These are phyloP conservation scores for Penicillium alfredii DNA, from an alignment of 495 filamentous ascomycete species.

Conservation along the genomic window DNA sequence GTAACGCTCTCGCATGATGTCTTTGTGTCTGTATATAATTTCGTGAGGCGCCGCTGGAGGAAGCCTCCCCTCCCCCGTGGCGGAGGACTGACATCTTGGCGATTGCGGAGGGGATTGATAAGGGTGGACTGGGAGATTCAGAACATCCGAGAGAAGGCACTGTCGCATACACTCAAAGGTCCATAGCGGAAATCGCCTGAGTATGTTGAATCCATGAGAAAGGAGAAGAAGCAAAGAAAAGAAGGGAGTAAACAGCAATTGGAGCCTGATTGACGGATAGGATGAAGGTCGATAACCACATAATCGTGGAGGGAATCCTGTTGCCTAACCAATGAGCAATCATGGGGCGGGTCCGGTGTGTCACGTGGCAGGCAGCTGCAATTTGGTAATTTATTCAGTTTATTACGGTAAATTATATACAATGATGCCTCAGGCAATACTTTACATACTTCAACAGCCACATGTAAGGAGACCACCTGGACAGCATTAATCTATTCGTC, in stretches of 20 bases:
- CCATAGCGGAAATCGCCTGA: slow-evolving; percentile 14
- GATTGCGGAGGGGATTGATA: slow-evolving; percentile 20
- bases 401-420: not conserved
- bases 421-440: slow-evolving; percentile 11
- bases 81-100: slow-evolving; percentile 46
- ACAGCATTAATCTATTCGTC: too few relatives aligned
- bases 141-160: slow-evolving; percentile 1
- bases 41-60: slow-evolving; percentile 66
- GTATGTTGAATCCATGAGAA: slow-evolving; percentile 7
- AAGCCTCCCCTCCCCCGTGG: slow-evolving; percentile 41
- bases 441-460: too few relatives aligned
- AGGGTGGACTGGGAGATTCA: slow-evolving; percentile 14
- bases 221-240: slow-evolving; percentile 1
- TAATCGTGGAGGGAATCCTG: slow-evolving; percentile 38
- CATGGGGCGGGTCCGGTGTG: slow-evolving; percentile 2
- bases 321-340: slow-evolving; percentile 46
- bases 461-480: too few relatives aligned
- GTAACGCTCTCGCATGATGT: slow-evolving; percentile 78
- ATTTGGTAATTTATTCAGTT: slow-evolving; percentile 13
- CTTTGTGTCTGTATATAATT: slow-evolving; percentile 90
- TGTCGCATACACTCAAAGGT: slow-evolving; percentile 7
- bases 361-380: slow-evolving; percentile 40
- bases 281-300: slow-evolving; percentile 24
- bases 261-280: slow-evolving; percentile 20
- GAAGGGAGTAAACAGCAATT: slow-evolving; percentile 10